phyloP scores from a whole-genome alignment of 2,329 filamentous ascomycete species.

The Penicillium frequentans region DNA sequence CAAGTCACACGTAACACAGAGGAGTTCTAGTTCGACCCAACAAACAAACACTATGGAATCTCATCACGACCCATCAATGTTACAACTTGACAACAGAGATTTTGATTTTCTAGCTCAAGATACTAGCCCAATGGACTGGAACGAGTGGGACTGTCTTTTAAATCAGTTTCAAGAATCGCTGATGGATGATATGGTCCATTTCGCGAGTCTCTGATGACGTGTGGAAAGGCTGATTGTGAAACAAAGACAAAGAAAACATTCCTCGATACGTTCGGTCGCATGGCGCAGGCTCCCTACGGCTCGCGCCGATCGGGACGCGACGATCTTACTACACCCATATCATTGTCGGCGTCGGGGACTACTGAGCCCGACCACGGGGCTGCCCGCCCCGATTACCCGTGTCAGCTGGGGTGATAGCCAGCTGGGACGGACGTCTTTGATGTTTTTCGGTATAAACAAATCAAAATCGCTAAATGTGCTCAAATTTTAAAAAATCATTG shows the following conservation, averaged over 20 bases:
- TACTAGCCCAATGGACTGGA: constrained; percentile 27
- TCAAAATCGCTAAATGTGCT: neutral
- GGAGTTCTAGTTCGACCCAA: neutral
- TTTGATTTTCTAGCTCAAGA: constrained; percentile 11
- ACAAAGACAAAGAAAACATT: neutral
- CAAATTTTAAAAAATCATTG: neutral
- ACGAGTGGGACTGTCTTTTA: constrained; percentile 31
- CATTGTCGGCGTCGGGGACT: neutral
- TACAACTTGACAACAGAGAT: neutral
- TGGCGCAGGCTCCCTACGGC: neutral
- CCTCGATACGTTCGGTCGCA: neutral
- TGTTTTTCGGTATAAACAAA: neutral
- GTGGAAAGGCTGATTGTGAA: neutral
- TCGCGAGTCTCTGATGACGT: neutral
- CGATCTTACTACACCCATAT: neutral
- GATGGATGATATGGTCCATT: constrained; percentile 12
- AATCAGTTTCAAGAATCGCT: constrained; percentile 26
- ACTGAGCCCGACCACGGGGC: neutral
- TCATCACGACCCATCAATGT: neutral
- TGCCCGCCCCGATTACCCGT: neutral
- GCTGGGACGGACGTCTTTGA: neutral
- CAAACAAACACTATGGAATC: neutral
- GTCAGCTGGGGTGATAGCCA: neutral
- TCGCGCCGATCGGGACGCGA: neutral
- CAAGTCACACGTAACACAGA: neutral